Percentiles rank a stretch among this genome's conserved stretches.
These are phyloP conservation scores for Ambrosiella xylebori DNA, from an alignment of 2,329 filamentous ascomycete species.

Conservation along the genomic window DNA sequence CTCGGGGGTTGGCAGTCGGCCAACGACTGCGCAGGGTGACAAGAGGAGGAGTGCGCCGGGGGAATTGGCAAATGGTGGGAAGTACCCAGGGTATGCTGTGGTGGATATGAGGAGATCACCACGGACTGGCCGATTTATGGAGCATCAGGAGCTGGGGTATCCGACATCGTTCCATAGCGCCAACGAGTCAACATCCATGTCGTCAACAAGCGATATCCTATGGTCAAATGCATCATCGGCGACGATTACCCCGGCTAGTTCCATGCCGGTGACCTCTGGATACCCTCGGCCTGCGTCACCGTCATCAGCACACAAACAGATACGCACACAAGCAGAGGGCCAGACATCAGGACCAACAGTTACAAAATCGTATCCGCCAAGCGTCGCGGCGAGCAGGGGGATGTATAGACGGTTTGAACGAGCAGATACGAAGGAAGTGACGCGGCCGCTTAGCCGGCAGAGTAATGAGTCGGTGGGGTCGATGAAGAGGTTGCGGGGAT, in stretches of 20 bases:
- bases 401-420: not conserved
- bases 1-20: not conserved
- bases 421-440: not conserved
- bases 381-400: not conserved
- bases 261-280: too few relatives aligned
- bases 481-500: not conserved
- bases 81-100: too few relatives aligned
- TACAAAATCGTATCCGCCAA: not conserved
- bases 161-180: too few relatives aligned
- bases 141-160: not conserved
- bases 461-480: not conserved
- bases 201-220: not conserved
- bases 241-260: not conserved
- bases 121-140: not conserved
- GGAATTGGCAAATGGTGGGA: not conserved
- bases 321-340: too few relatives aligned
- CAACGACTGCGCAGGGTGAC: not conserved
- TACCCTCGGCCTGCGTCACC: too few relatives aligned
- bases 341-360: not conserved
- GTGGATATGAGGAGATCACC: not conserved
- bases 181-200: not conserved
- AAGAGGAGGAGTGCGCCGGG: not conserved
- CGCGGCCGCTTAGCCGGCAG: constrained; percentile 1
- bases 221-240: not conserved
- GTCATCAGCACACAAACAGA: too few relatives aligned